Evolutionary conservation across 805 yeast genomes (phyloP).

Genomic region (Suhomyces tanzawaensis): DNA sequence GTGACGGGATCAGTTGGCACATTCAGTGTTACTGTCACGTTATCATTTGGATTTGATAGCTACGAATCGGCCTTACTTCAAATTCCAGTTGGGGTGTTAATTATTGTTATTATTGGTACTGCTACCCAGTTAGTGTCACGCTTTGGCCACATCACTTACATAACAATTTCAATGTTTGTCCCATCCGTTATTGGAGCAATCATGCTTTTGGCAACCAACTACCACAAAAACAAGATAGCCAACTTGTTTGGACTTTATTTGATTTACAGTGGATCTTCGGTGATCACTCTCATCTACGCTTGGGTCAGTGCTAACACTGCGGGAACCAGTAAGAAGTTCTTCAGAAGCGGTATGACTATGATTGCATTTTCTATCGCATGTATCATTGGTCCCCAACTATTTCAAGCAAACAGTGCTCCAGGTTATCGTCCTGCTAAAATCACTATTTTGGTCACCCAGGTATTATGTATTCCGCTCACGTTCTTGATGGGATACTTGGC

Average conservation of each 20-base stretch:
- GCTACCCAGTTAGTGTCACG: conserved; percentile 31
- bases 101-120: conserved; percentile 28
- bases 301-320: conserved; percentile 67
- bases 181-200: conserved; percentile 38
- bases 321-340: conserved; percentile 72
- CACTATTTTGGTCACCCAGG: conserved; percentile 50
- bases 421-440: conserved; percentile 58
- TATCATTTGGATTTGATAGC: conserved; percentile 47
- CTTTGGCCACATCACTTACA: conserved; percentile 25
- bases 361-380: conserved; percentile 68
- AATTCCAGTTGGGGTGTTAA: conserved; percentile 44
- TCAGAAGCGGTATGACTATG: conserved; percentile 56
- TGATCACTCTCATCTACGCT: conserved; percentile 55
- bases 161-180: conserved; percentile 27
- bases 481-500: conserved; percentile 43
- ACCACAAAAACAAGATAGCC: conserved; percentile 36
- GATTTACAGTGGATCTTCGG: conserved; percentile 54
- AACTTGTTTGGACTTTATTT: conserved; percentile 49
- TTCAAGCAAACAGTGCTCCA: conserved; percentile 52
- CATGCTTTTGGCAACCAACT: conserved; percentile 37
- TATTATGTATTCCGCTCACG: conserved; percentile 44
- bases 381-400: conserved; percentile 66
- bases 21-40: conserved; percentile 52
- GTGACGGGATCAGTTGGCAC: conserved; percentile 53
- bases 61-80: conserved; percentile 49